phyloP scores from a whole-genome alignment of 2,329 filamentous ascomycete genomes.

The Cladobotryum mycophilum region DNA sequence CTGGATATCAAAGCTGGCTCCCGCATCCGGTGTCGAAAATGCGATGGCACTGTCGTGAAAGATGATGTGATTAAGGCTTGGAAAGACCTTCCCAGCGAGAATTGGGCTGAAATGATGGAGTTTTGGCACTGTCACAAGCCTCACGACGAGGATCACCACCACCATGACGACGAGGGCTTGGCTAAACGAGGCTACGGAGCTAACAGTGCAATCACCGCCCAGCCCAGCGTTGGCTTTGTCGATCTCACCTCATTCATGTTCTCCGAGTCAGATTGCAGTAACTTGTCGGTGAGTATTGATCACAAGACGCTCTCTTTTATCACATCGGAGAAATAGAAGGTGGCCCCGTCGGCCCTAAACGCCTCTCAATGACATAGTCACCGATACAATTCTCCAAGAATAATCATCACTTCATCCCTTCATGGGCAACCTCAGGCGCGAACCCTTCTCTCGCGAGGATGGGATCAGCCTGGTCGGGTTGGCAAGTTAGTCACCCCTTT shows the following conservation, averaged over 20 bases:
- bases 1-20: conserved; percentile 36
- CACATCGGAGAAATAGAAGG: conserved; percentile 51
- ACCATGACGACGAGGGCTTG: conserved; percentile 41
- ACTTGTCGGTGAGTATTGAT: conserved; percentile 29
- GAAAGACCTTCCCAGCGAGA: conserved; percentile 93
- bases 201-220: conserved; percentile 63
- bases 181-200: conserved; percentile 76
- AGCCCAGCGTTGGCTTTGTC: conserved; percentile 65
- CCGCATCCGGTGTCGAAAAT: conserved; percentile 38
- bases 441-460: conserved; percentile 33
- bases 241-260: conserved; percentile 75
- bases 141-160: conserved; percentile 46
- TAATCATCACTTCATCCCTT: conserved; percentile 25
- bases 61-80: conserved; percentile 48
- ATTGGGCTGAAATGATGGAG: conserved; percentile 99
- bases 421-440: conserved; percentile 18
- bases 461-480: conserved; percentile 33
- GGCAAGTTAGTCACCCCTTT: conserved; percentile 32
- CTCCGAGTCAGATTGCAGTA: conserved; percentile 56
- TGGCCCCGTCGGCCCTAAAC: conserved; percentile 43
- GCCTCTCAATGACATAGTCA: conserved; percentile 50
- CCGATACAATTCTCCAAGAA: conserved; percentile 66
- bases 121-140: conserved; percentile 99
- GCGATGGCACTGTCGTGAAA: conserved; percentile 32
- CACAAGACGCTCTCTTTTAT: background rate